These are phyloP conservation scores for Alternaria atra DNA, from an alignment of 2,329 filamentous ascomycete genomes.

Conservation along the genomic window DNA sequence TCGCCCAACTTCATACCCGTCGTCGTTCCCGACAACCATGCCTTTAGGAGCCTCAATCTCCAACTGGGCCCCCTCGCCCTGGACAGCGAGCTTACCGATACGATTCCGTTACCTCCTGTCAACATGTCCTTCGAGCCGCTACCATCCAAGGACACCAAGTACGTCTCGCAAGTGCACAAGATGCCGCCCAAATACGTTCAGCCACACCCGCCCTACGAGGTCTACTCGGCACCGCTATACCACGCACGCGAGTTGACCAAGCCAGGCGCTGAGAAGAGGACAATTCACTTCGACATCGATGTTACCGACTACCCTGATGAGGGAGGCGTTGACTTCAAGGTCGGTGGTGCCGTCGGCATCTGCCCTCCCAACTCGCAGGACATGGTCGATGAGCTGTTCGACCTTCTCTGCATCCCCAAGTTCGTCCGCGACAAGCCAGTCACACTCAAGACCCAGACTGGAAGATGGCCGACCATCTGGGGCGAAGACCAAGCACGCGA, in stretches of 20 bases:
- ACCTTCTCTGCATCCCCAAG: constrained; percentile 80
- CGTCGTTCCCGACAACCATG: constrained; percentile 77
- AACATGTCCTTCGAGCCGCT: constrained; percentile 75
- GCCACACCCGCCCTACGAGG: constrained; percentile 91
- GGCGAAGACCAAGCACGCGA: constrained; percentile 86
- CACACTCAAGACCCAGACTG: constrained; percentile 77
- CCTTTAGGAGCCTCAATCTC: constrained; percentile 80
- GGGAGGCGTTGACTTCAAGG: constrained; percentile 88
- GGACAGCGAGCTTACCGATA: constrained; percentile 73
- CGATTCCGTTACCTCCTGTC: constrained; percentile 77
- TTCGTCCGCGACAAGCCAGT: constrained; percentile 86
- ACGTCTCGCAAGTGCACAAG: constrained; percentile 56
- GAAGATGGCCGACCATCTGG: constrained; percentile 98
- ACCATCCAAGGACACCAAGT: constrained; percentile 52
- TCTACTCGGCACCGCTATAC: constrained; percentile 88
- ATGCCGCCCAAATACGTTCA: constrained; percentile 91
- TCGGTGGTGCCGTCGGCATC: constrained; percentile 93
- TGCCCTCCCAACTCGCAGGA: constrained; percentile 83
- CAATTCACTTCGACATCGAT: constrained; percentile 96
- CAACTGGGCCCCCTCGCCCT: constrained; percentile 77
- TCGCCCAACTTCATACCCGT: constrained; percentile 59
- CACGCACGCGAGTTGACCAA: constrained; percentile 86
- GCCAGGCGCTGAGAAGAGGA: constrained; percentile 91
- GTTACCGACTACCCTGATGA: constrained; percentile 93
- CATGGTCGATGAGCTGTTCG: constrained; percentile 83